Evolutionary conservation across 805 yeast genomes (phyloP).

Genomic region (Teunomyces kruisii): DNA sequence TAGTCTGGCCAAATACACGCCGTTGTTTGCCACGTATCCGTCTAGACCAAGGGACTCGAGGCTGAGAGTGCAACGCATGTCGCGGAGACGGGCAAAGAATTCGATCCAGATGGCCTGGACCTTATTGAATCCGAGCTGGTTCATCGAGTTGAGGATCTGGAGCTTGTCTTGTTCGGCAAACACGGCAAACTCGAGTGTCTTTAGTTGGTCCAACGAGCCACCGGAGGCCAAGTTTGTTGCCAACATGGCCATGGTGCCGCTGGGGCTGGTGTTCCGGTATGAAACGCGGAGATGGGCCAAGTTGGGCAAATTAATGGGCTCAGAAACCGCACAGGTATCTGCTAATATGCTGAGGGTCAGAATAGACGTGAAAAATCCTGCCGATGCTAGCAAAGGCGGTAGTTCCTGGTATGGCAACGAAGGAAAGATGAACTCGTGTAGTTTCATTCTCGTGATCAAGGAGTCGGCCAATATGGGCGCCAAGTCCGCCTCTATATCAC

Average conservation of each 20-base stretch:
- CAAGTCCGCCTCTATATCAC: slow-evolving; percentile 3
- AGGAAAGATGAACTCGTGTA: slow-evolving; percentile 1
- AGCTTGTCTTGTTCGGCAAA: slow-evolving; percentile 12
- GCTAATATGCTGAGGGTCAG: slow-evolving; percentile 1
- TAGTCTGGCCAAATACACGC: slow-evolving; percentile 8
- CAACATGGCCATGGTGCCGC: slow-evolving; percentile 3
- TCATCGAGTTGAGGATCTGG: slow-evolving; percentile 13
- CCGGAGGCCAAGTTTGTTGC: slow-evolving; percentile 7
- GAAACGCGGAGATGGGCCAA: slow-evolving; percentile 13
- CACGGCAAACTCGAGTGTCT: slow-evolving; percentile 17
- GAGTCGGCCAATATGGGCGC: neutral
- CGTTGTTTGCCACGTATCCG: slow-evolving; percentile 20
- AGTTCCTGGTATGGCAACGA: slow-evolving; percentile 3
- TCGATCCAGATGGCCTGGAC: slow-evolving; percentile 19
- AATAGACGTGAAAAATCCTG: neutral
- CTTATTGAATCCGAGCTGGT: slow-evolving; percentile 4
- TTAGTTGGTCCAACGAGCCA: slow-evolving; percentile 6
- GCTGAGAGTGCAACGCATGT: slow-evolving; percentile 3
- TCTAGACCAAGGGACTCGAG: slow-evolving; percentile 18
- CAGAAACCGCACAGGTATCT: neutral
- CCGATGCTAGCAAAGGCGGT: neutral
- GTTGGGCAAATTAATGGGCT: slow-evolving; percentile 7
- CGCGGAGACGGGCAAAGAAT: slow-evolving; percentile 14
- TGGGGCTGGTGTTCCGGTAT: slow-evolving; percentile 6
- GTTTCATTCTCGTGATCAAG: neutral